A percentile compares a stretch with the other conserved stretches of the same genome.
Evolutionary conservation across 1,139 yeast genomes (phyloP).

Genomic region (Zygoascus sp.): DNA sequence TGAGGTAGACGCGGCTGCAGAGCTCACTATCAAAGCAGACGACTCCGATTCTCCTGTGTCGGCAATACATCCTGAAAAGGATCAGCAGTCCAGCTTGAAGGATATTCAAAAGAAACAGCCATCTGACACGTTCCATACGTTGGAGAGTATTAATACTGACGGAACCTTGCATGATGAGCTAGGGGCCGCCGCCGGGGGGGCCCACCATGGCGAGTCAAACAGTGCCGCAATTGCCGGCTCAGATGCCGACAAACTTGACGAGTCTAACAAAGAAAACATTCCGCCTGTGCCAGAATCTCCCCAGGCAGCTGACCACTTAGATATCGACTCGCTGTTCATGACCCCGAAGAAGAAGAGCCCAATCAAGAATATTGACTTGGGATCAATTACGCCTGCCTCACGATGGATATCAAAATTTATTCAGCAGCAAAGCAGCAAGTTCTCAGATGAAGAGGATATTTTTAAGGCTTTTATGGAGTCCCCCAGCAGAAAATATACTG

Average conservation of each 20-base stretch:
- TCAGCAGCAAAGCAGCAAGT: slow-evolving; percentile 19
- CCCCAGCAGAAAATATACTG: slow-evolving; percentile 19
- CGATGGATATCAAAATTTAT: slow-evolving; percentile 30
- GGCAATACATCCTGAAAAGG: background rate
- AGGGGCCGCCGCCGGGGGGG: background rate
- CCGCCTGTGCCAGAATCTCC: slow-evolving; percentile 18
- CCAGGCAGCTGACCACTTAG: slow-evolving; percentile 12
- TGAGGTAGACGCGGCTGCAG: too few species aligned
- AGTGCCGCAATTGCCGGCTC: too few species aligned
- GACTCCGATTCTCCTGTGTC: background rate
- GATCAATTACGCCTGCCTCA: slow-evolving; percentile 20
- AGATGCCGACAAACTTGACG: slow-evolving; percentile 8
- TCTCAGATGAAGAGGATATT: slow-evolving; percentile 24
- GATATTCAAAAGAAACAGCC: background rate
- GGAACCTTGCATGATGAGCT: background rate
- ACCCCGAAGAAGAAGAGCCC: slow-evolving; percentile 23
- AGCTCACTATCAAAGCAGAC: too few species aligned
- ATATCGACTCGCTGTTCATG: slow-evolving; percentile 20
- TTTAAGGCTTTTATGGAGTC: slow-evolving; percentile 31
- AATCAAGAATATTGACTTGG: slow-evolving; percentile 15
- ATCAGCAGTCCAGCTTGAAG: background rate
- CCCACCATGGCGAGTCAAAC: too few species aligned
- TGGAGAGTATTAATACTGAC: background rate
- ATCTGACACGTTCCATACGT: slow-evolving; percentile 5
- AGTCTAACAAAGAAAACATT: slow-evolving; percentile 25